Base-by-base conservation (phyloP, 257 asterid species). In the Penstemon newberryi region DNA sequence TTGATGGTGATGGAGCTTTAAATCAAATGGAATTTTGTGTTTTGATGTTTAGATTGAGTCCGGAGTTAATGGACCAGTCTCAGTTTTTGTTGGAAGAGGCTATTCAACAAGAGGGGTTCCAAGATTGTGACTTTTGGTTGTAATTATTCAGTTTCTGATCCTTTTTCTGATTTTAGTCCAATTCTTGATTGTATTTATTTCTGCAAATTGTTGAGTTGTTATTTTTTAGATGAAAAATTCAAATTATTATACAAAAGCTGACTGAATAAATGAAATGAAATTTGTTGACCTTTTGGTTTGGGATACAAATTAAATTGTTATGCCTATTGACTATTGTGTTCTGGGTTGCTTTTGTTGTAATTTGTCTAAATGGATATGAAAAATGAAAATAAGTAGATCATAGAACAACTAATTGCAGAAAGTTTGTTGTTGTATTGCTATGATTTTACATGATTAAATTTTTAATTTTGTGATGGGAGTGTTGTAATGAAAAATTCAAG, bases 21-120 rank as follows among this genome's bases (percentile, higher is more conserved):
- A 81, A 75, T 78, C 91, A 81, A 76, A 85, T 83, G 91, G 89
- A 85, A 18, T 85, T 85, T 71, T 85, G 91, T 52, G 91, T 85
- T 0, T 60, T 81, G 74, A 85, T 85, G 91, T 83, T 83, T 43
- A 77, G 89, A 68, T 73, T 85, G 56, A 85, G 88, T 63, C 88
- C 88, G n/a, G 90, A 82, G 3, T 70, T 85, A 61, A 85, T 85
- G 90, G 83, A 78, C 8, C 73, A 79, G 6, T 82, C 84, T 47
- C 74, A 75, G 60, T 80, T 78, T 70, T 73, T 84, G 76, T 77
- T 81, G 53, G 84, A 81, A 4, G 73, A 79, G 60, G 78, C 81
- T 65, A 79, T 84, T 62, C 69, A 70, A 13, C 81, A 77, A 11
- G 81, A 72, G 18, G 77, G 65, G 7, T 80, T 79, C 25, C 69